phyloP scores from a whole-genome alignment of 2,329 filamentous ascomycete species.

The Xylariaceae sp. region DNA sequence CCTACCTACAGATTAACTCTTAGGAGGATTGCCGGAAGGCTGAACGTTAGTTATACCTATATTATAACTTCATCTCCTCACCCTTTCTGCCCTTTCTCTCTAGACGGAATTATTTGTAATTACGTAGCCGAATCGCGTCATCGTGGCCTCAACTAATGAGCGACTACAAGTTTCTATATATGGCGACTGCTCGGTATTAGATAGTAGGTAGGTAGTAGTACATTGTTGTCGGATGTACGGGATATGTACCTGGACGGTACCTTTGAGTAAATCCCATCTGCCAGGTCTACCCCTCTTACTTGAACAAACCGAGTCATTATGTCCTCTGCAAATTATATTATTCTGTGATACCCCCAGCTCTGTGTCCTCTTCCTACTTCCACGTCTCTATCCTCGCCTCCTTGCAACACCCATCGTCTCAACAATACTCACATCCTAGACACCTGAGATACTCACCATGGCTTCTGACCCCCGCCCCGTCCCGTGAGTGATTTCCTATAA shows the following conservation, averaged over 20 bases:
- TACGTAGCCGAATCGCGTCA: constrained; percentile 17
- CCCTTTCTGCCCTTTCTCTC: neutral
- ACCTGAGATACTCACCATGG: constrained; percentile 22
- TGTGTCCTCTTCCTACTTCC: neutral
- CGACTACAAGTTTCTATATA: neutral
- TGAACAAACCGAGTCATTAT: neutral
- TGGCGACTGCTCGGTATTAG: neutral
- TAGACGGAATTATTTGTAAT: constrained; percentile 10
- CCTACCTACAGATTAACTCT: too few relatives aligned
- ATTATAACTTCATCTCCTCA: neutral
- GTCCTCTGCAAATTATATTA: constrained; percentile 1
- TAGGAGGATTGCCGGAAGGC: too few relatives aligned
- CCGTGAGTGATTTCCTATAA: constrained; percentile 26
- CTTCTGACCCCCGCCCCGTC: constrained; percentile 24
- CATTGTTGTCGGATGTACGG: too few relatives aligned
- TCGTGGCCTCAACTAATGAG: constrained; percentile 12
- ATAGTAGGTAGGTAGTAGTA: too few relatives aligned
- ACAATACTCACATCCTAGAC: neutral
- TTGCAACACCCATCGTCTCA: neutral
- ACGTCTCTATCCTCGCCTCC: neutral
- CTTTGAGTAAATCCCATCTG: constrained; percentile 8
- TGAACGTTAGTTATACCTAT: too few relatives aligned
- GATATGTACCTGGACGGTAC: neutral
- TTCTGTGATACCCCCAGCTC: constrained; percentile 14
- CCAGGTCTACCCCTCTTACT: constrained; percentile 13